Base-by-base conservation (phyloP, 1,139 yeast species). In the Tardiomyces blankii region DNA sequence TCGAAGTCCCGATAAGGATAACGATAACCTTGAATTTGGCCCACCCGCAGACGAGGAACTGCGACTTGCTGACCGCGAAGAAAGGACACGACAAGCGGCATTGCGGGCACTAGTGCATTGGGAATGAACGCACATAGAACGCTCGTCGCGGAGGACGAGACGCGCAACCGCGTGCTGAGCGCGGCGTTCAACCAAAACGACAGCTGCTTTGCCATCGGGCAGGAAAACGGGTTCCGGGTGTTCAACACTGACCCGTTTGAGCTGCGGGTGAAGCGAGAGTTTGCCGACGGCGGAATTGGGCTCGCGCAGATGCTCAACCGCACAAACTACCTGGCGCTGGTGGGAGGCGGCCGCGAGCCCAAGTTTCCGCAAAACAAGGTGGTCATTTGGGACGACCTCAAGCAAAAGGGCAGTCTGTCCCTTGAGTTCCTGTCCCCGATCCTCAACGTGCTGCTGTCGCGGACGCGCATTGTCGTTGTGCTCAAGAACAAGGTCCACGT, bases 361-460 rank as follows among this genome's bases (percentile, higher is more conserved):
- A 73, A 77, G 54, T 84, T 78, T 57, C 84, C 95, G 1, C 73
- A 77, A 54, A 86, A 86, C 63, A 83, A 83, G 60, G 66, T 68
- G 43, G 74, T 87, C 32, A 81, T 89, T 14, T 89, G 96, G 96
- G 96, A 89, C 64, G 97, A 89, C 61, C 64, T 86, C 51, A 84
- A 86, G 62, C 74, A 83, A 45, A 80, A 80, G 55, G 80, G 80
- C 41, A 83, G 89, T n/a, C 69, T 86, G 25, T 74, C 77, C 30
- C 66, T 89, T 48, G 93, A 84, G 60, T 87, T 88, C 58, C 72
- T 75, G 67, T 75, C 80, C 42, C 85, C 91, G 0, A 81, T 89
- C 2, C 64, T 82, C 45, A 80, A 83, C 54, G 88, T 86, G 4
- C 70, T 83, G 43, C 65, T 89, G 42, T 82, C 94, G 8, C 71